Base-by-base conservation (phyloP, 164 flowering plant species). In the Brasenia schreberi region DNA sequence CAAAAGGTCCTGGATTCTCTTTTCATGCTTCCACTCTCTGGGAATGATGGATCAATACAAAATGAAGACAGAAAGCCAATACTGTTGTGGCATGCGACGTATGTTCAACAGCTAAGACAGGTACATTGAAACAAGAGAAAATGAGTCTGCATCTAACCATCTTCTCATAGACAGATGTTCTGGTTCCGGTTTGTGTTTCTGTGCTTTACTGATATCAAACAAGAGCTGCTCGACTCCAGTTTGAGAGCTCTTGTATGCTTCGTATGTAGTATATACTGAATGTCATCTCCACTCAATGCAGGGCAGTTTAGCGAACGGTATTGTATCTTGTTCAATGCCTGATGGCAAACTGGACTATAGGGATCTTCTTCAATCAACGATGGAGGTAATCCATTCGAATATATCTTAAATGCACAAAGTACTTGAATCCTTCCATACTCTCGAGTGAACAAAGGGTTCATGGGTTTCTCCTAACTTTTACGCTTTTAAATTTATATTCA, bases 51-150 rank as follows among this genome's bases (percentile, higher is more conserved):
- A 19, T 19, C 63, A 5, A 73, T 64, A 39, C 68, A 62, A 67
- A 71, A 18, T 72, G 80, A 71, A 19, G 70, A 23, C 65, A 61
- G 66, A 58, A 83, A 77, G 43, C 86, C 92, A 43, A 64, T 77
- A 66, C 64, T 88, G 73, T 78, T 89, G 39, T 94, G 97, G 99
- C 83, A 82, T 71, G 82, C 89, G 27, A 59, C 76, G 61, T 91
- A 87, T 71, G 73, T 85, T 65, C 99, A 94, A 76, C 90, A 87
- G 59, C 66, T 83, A 65, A 69, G 72, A 59, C 63, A 61, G 87
- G 96, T 94, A 60, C 63, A 23, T 23, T 23, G 27, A 23, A 23
- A 23, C 27, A 23, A 56, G 12, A 56, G n/a, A 56, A 56, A 11
- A 2, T 56, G 12, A 56, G 12, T 56, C 12, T 56, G 12, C n/a